Conservation (phyloP, 768 basidiomycete genomes). For the Mycena vitilis region DNA sequence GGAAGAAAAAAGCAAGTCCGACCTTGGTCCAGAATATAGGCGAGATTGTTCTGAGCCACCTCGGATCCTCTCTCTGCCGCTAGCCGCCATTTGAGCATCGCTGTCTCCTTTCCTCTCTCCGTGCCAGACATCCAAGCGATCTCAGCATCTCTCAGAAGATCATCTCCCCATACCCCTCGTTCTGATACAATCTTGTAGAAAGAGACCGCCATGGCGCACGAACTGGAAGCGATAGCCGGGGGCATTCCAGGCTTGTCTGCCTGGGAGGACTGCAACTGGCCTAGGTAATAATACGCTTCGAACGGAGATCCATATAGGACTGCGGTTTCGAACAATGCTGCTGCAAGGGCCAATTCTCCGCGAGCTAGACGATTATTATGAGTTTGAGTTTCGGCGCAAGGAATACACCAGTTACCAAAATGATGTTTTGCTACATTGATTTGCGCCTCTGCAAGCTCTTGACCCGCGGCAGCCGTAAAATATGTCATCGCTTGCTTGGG, state of each 20-base stretch:
- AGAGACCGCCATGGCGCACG: slow-evolving; percentile 90
- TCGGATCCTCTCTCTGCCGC: slow-evolving; percentile 94
- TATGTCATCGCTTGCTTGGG: slow-evolving; percentile 68
- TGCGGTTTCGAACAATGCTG: slow-evolving; percentile 84
- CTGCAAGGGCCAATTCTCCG: slow-evolving; percentile 75
- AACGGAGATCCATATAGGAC: slow-evolving; percentile 90
- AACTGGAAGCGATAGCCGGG: slow-evolving; percentile 67
- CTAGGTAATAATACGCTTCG: slow-evolving; percentile 95
- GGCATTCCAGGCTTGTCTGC: slow-evolving; percentile 59
- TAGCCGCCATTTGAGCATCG: slow-evolving; percentile 94
- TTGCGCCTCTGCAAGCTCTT: slow-evolving; percentile 92
- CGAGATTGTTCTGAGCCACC: slow-evolving; percentile 94
- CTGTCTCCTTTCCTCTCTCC: slow-evolving; percentile 80
- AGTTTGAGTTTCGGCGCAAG: slow-evolving; percentile 21
- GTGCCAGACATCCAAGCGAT: slow-evolving; percentile 76
- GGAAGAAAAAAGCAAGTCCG: slow-evolving; percentile 28
- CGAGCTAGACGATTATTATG: slow-evolving; percentile 59
- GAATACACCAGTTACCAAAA: slow-evolving; percentile 57
- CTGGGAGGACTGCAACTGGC: slow-evolving; percentile 77
- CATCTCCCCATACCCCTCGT: slow-evolving; percentile 88
- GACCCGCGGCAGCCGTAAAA: slow-evolving; percentile 84
- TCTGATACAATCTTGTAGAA: slow-evolving; percentile 95
- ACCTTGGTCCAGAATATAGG: slow-evolving; percentile 94
- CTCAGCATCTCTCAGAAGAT: slow-evolving; percentile 85
- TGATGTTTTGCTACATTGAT: slow-evolving; percentile 90